A percentile compares a stretch with the other conserved stretches of the same genome.
phyloP scores from a whole-genome alignment of 495 filamentous ascomycete species.

The Penicillium bialowiezense region DNA sequence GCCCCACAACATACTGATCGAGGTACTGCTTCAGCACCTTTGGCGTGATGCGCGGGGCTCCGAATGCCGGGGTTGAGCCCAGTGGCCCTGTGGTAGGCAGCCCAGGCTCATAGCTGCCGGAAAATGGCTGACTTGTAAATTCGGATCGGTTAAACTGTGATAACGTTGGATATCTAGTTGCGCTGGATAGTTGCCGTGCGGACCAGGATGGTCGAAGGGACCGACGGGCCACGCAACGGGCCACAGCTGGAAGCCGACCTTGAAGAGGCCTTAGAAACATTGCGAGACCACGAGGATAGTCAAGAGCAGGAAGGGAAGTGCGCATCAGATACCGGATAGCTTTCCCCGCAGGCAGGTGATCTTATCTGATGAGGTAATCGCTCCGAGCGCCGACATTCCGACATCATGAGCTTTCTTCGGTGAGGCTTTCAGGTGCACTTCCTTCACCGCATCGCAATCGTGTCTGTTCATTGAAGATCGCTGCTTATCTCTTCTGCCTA shows the following conservation, averaged over 20 bases:
- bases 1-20: constrained; percentile 94
- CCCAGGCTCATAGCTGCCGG: constrained; percentile 72
- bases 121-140: constrained; percentile 65
- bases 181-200: constrained; percentile 26
- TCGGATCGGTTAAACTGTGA: constrained; percentile 63
- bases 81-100: constrained; percentile 58
- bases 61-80: constrained; percentile 55
- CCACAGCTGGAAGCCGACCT: constrained; percentile 14
- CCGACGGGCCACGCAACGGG: constrained; percentile 15
- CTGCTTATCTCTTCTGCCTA: background rate
- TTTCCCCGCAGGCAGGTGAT: constrained; percentile 27
- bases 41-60: constrained; percentile 74
- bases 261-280: constrained; percentile 25
- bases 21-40: constrained; percentile 82
- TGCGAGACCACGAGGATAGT: background rate
- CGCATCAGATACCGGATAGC: constrained; percentile 24
- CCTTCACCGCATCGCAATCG: background rate
- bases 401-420: background rate
- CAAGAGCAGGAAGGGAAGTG: background rate
- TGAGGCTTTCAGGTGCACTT: background rate
- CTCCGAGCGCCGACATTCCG: background rate
- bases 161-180: constrained; percentile 32
- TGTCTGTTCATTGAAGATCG: background rate
- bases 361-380: constrained; percentile 31
- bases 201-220: constrained; percentile 2